Evolutionary conservation across 1,284 basidiomycete species (phyloP), one percentile per base, ranked within the genome.

Genomic region (Leccinum fuscescens): DNA sequence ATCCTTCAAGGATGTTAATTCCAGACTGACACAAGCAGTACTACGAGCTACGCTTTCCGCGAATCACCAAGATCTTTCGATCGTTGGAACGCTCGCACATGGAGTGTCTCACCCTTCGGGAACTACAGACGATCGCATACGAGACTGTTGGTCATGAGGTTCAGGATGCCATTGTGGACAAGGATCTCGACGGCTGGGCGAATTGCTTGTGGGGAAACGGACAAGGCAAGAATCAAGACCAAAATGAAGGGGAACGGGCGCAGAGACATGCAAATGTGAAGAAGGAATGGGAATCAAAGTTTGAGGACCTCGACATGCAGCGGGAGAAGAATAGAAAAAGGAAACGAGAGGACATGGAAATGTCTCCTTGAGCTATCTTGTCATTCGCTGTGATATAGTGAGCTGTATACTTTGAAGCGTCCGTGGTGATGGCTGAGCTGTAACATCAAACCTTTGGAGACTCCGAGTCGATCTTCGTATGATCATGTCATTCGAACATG

Each of bases 41-140:
- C 6, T 37, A 37, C 14, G 35, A 37, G 6, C 35, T 37, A 37
- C 35, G 35, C 35, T 37, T 37, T 37, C 35, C 33, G 5, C 81
- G 93, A 49, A 78, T 94, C 24, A 78, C 80, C 31, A 93, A 93
- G 69, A 76, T 88, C 3, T 85, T 83, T 68, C 82, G 86, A 6
- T 66, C 74, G 0, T 73, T 67, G 12, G 90, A 92, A 59, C 82
- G 92, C 15, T 70, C 77, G 9, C 92, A 90, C 85, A 75, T 71
- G 20, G 82, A 86, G 33, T 83, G 83, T 66, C 66, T 79, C 14
- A 74, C 77, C 8, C 72, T 86, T 8, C 68, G 77, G 29, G 77
- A 79, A 37, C 71, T 87, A 12, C 80, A 87, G 60, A 67, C 69
- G 2, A 79, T 85, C 53, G 88, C 86, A 0, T 78, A 77, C 17